A percentile compares a stretch with the other conserved stretches of the same genome.
Conservation (phyloP, 2,329 filamentous ascomycete species). For the Monascus ruber region DNA sequence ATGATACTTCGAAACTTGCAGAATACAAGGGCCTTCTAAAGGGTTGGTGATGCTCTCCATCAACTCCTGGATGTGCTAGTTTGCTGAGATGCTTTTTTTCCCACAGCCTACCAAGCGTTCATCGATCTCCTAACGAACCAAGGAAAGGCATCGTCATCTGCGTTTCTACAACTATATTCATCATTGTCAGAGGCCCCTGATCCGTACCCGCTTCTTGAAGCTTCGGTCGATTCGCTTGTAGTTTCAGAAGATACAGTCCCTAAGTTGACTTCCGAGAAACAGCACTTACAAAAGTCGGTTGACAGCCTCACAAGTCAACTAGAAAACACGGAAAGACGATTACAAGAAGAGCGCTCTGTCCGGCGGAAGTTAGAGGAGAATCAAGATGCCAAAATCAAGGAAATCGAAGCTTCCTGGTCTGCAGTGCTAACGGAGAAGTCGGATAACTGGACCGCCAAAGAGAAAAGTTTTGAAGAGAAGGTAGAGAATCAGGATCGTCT, state of each 20-base stretch:
- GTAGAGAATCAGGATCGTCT: constrained; percentile 86
- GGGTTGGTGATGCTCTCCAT: constrained; percentile 40
- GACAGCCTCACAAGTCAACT: constrained; percentile 65
- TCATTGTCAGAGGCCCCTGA: constrained; percentile 91
- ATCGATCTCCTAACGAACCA: constrained; percentile 95
- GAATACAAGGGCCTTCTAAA: constrained; percentile 88
- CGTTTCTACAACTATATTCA: constrained; percentile 87
- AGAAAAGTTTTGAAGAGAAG: constrained; percentile 84
- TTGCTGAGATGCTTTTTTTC: not conserved
- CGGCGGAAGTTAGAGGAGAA: constrained; percentile 65
- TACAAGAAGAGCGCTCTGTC: constrained; percentile 65
- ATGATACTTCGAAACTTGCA: constrained; percentile 71
- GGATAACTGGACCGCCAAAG: constrained; percentile 92
- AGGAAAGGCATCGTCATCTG: constrained; percentile 84
- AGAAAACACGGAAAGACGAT: constrained; percentile 66
- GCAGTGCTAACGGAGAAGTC: constrained; percentile 87
- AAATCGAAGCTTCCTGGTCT: constrained; percentile 80
- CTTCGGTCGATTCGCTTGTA: constrained; percentile 87
- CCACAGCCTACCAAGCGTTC: constrained; percentile 82
- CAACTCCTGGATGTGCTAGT: not conserved
- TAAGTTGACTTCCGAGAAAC: constrained; percentile 77
- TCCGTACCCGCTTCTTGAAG: constrained; percentile 90
- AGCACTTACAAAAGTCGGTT: constrained; percentile 71
- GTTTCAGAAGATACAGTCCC: constrained; percentile 86
- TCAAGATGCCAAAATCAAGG: constrained; percentile 70